Evolutionary conservation across 495 filamentous ascomycete genomes (phyloP).

Genomic region (Penicillium psychrofluorescens): DNA sequence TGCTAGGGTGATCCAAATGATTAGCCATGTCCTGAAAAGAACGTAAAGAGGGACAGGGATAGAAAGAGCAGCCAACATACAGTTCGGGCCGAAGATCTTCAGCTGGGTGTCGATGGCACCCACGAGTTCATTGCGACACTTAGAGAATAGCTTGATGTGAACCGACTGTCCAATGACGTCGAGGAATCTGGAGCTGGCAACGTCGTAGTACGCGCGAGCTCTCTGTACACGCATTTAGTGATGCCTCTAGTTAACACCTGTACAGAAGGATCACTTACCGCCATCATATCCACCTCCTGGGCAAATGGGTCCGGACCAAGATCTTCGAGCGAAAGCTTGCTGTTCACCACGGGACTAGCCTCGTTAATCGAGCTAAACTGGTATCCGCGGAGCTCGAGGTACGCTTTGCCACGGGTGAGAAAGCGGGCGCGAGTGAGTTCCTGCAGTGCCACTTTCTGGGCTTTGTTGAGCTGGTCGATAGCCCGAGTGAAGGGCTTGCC

Average conservation of each 20-base stretch:
- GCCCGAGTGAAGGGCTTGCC: slow-evolving; percentile 33
- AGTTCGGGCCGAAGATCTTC: slow-evolving; percentile 24
- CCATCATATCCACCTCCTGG: slow-evolving; percentile 45
- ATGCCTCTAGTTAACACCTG: not conserved
- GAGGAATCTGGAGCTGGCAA: slow-evolving; percentile 41
- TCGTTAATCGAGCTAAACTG: slow-evolving; percentile 1
- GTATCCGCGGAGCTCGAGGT: slow-evolving; percentile 3
- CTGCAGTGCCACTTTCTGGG: slow-evolving; percentile 3
- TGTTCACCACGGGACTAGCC: slow-evolving; percentile 8
- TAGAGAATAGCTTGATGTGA: slow-evolving; percentile 37
- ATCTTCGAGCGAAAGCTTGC: slow-evolving; percentile 14
- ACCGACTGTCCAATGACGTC: slow-evolving; percentile 42
- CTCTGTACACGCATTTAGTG: slow-evolving; percentile 17
- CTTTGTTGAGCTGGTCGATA: slow-evolving; percentile 9
- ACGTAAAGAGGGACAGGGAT: too few species aligned
- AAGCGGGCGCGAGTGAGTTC: slow-evolving; percentile 6
- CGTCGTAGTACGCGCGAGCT: slow-evolving; percentile 45
- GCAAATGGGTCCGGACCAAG: slow-evolving; percentile 36
- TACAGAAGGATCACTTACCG: slow-evolving; percentile 23
- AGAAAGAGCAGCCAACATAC: slow-evolving; percentile 15
- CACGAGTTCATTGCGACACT: slow-evolving; percentile 31
- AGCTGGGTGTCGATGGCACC: slow-evolving; percentile 26
- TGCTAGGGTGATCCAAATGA: not conserved
- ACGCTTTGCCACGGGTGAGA: slow-evolving; percentile 8
- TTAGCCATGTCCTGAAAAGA: not conserved